phyloP scores from a whole-genome alignment of 2,329 filamentous ascomycete species.

The Ascochyta lentis region DNA sequence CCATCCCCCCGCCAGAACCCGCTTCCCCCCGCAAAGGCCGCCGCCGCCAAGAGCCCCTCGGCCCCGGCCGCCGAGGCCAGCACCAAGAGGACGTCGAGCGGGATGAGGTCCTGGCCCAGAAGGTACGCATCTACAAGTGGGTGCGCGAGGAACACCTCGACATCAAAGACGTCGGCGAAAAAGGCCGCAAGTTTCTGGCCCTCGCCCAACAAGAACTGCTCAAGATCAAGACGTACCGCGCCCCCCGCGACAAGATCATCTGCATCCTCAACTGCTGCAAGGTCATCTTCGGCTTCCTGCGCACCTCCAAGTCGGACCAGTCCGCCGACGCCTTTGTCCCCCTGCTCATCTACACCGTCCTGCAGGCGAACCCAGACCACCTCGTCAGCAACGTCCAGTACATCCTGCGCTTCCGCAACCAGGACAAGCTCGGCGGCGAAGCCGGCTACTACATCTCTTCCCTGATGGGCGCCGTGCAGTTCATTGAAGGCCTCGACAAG shows the following conservation, averaged over 20 bases:
- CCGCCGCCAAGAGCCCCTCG: slow-evolving; percentile 65
- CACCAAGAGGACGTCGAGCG: slow-evolving; percentile 98
- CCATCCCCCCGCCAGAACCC: slow-evolving; percentile 81
- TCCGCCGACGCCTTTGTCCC: slow-evolving; percentile 94
- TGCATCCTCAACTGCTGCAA: slow-evolving; percentile 99
- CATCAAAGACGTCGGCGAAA: slow-evolving; percentile 83
- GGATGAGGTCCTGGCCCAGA: slow-evolving; percentile 94
- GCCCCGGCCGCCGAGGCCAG: slow-evolving; percentile 87
- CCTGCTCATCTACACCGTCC: slow-evolving; percentile 91
- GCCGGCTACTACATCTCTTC: slow-evolving; percentile 98
- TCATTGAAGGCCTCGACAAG: slow-evolving; percentile 94
- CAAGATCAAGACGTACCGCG: slow-evolving; percentile 96
- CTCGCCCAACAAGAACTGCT: slow-evolving; percentile 92
- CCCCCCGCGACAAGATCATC: slow-evolving; percentile 97
- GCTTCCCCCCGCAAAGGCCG: slow-evolving; percentile 72
- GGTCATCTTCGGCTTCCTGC: slow-evolving; percentile 94
- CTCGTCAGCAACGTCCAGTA: slow-evolving; percentile 98
- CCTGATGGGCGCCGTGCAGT: slow-evolving; percentile 93
- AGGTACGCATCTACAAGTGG: slow-evolving; percentile 97
- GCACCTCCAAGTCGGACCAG: slow-evolving; percentile 90
- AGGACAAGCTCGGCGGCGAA: slow-evolving; percentile 96
- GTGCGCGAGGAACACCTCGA: slow-evolving; percentile 91
- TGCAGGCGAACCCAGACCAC: slow-evolving; percentile 93
- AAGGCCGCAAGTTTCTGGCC: slow-evolving; percentile 84
- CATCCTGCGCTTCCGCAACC: slow-evolving; percentile 94